Conservation (phyloP, 257 asterid species). For the Eustoma russellianum region DNA sequence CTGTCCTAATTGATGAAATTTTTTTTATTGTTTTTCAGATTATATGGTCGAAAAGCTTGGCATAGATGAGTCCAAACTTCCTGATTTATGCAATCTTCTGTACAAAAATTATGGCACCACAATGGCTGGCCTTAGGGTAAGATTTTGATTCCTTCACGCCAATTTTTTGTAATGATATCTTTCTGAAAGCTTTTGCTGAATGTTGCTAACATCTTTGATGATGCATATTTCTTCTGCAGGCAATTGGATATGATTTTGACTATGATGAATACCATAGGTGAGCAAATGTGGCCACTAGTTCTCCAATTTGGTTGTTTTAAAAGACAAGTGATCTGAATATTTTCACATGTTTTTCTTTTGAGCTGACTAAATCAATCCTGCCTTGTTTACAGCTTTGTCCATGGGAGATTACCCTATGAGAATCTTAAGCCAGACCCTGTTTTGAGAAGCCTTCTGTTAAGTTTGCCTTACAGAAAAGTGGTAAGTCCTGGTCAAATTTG, state of each 20-base stretch:
- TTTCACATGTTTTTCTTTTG: neutral
- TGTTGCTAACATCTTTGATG: neutral
- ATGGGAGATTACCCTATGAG: slow-evolving; percentile 94
- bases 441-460: slow-evolving; percentile 59
- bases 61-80: slow-evolving; percentile 55
- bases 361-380: neutral
- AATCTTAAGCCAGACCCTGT: slow-evolving; percentile 84
- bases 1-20: slow-evolving; percentile 3
- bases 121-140: slow-evolving; percentile 98
- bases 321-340: neutral
- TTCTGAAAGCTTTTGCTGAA: neutral
- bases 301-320: neutral
- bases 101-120: slow-evolving; percentile 93
- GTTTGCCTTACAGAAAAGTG: slow-evolving; percentile 71
- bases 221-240: slow-evolving; percentile 38
- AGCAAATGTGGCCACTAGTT: neutral
- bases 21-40: slow-evolving; percentile 26
- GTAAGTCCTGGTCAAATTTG: slow-evolving; percentile 30
- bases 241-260: slow-evolving; percentile 91
- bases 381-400: slow-evolving; percentile 57
- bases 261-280: slow-evolving; percentile 90
- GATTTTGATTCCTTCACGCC: slow-evolving; percentile 2
- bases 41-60: slow-evolving; percentile 78
- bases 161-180: neutral
- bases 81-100: slow-evolving; percentile 51